A percentile compares a stretch with the other conserved stretches of the same genome.
Conservation (phyloP, 345 rosid genomes). For the Citrus hindsii region DNA sequence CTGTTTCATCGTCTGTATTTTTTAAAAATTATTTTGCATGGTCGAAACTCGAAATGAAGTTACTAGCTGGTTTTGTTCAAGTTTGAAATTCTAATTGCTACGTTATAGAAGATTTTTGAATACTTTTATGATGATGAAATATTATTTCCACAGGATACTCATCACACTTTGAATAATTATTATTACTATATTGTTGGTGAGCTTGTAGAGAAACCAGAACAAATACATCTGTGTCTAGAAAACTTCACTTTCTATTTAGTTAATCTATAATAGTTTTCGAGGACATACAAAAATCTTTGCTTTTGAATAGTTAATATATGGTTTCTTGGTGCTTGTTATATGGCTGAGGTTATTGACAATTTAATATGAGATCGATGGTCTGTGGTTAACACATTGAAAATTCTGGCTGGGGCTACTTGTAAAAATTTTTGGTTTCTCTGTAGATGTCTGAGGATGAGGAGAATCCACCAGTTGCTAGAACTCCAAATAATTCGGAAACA, state of each 20-base stretch:
- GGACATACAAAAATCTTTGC: not conserved
- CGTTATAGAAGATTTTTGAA: not conserved
- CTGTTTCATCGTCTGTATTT: too few species aligned
- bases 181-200: too few species aligned
- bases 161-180: too few species aligned
- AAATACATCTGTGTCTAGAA: too few species aligned
- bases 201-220: too few species aligned
- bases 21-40: too few species aligned
- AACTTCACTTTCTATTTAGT: not conserved
- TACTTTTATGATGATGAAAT: not conserved
- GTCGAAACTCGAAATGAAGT: too few species aligned
- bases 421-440: not conserved
- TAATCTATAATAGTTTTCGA: not conserved
- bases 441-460: conserved; percentile 54
- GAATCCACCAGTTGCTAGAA: conserved; percentile 25
- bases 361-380: not conserved
- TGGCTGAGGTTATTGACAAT: not conserved
- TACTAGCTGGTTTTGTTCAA: not conserved
- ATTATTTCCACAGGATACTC: not conserved
- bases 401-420: not conserved
- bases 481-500: conserved; percentile 19
- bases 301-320: not conserved
- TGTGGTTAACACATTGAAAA: not conserved
- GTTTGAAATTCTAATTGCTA: not conserved
- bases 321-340: not conserved